Evolutionary conservation across 768 basidiomycete species (phyloP).

Genomic region (Mycena kentingensis): DNA sequence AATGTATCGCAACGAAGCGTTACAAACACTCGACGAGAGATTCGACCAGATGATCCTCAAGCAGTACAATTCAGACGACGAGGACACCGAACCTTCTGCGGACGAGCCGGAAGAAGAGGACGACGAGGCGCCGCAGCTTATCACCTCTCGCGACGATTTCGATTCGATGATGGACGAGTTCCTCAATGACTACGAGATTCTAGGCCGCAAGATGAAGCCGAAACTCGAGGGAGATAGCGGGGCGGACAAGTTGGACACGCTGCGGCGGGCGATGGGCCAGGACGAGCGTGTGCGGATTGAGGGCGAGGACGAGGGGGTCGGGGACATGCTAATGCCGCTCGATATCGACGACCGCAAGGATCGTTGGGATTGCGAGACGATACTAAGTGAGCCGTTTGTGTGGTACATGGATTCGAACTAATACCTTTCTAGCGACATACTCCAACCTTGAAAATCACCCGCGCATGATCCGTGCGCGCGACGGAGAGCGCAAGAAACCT

Average conservation of each 20-base stretch:
- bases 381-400: slow-evolving; percentile 67
- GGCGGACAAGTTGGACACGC: slow-evolving; percentile 75
- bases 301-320: slow-evolving; percentile 48
- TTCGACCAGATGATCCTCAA: slow-evolving; percentile 91
- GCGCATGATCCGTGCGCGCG: slow-evolving; percentile 73
- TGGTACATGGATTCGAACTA: neutral
- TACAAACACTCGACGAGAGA: slow-evolving; percentile 86
- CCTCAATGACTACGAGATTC: slow-evolving; percentile 85
- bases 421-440: slow-evolving; percentile 72
- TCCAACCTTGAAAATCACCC: slow-evolving; percentile 99
- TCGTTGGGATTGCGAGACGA: slow-evolving; percentile 95
- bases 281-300: slow-evolving; percentile 57
- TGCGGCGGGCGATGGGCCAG: slow-evolving; percentile 77
- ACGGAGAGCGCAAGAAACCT: slow-evolving; percentile 27
- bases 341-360: slow-evolving; percentile 66
- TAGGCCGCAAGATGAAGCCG: slow-evolving; percentile 83
- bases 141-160: slow-evolving; percentile 87
- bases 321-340: slow-evolving; percentile 40
- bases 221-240: slow-evolving; percentile 73
- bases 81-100: slow-evolving; percentile 42
- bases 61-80: slow-evolving; percentile 71
- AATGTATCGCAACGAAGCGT: slow-evolving; percentile 88
- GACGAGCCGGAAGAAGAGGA: slow-evolving; percentile 49
- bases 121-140: slow-evolving; percentile 69
- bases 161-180: slow-evolving; percentile 92